Evolutionary conservation across 108 stramenopile genomes (phyloP), one percentile per base, ranked within the genome.

Genomic region (Stephanodiscus triporus): DNA sequence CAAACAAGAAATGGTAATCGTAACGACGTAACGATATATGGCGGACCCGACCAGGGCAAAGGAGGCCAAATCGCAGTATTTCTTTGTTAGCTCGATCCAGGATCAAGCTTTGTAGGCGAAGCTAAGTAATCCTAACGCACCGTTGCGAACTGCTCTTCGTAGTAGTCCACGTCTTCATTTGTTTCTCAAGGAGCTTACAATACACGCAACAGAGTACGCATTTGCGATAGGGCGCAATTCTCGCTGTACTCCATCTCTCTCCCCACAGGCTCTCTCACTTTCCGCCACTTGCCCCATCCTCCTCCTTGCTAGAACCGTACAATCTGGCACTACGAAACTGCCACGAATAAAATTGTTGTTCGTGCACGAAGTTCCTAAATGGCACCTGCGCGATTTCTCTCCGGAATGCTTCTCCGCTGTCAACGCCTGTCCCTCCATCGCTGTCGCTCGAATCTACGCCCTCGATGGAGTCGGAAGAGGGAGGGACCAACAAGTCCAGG

Each of bases 331-430:
- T 86, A 14, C 90, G 84, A 83, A 86, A 88, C 55, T 94, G 93
- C 90, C 90, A 94, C n/a, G 84, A 74, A 63, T 84, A 87, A 72
- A 90, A 94, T 80, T 94, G 93, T 59, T 94, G 93, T 65, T 91
- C 88, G 68, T 94, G 93, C 34, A 87, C 84, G 80, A 94, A 94
- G 63, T 94, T 89, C 53, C 93, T 80, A 78, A 91, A 95, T 34
- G 82, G 79, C 1, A 93, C 87, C 68, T 88, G 85, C 4, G 82
- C 85, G 78, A 92, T 82, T 79, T 95, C 94, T 53, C 84, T 78
- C 40, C 84, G 72, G 66, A 87, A 87, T 26, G 88, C 72, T 32
- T 91, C 87, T 59, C 90, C 87, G 29, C 72, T 78, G 16, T 81
- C 80, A 26, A 50, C 57, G 10, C 24, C 42, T 4, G 34, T 19